These are phyloP conservation scores for Aspergillus asperescens DNA, from an alignment of 495 filamentous ascomycete species.

Conservation along the genomic window DNA sequence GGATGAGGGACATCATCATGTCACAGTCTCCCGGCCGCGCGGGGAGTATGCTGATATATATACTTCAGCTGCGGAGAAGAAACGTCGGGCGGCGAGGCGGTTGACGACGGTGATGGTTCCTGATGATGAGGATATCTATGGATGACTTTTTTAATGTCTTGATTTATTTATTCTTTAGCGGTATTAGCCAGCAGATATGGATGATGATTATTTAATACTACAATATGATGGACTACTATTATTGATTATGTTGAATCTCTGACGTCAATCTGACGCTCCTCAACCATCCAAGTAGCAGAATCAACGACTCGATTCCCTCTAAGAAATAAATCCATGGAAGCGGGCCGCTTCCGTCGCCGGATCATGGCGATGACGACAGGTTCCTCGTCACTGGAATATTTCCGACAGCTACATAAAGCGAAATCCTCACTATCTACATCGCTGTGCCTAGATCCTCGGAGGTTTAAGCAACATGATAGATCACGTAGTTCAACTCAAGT, in stretches of 20 bases:
- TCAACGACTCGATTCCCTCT: not conserved
- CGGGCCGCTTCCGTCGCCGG: not conserved
- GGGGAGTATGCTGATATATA: not conserved
- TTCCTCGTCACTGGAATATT: not conserved
- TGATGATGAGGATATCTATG: conserved; percentile 39
- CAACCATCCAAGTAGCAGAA: not conserved
- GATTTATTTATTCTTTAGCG: not conserved
- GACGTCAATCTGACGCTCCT: conserved; percentile 20
- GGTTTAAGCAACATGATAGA: conserved; percentile 23
- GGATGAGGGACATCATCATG: not conserved
- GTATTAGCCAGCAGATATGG: not conserved
- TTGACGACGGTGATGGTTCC: conserved; percentile 43
- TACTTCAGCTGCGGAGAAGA: conserved; percentile 19
- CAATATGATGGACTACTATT: too few relatives aligned
- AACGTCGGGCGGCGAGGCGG: conserved; percentile 22
- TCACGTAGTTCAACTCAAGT: conserved; percentile 39
- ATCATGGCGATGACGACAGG: conserved; percentile 7
- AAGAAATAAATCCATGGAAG: too few relatives aligned
- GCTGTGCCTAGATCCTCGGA: not conserved
- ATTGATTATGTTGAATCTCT: conserved; percentile 4
- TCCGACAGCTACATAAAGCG: not conserved
- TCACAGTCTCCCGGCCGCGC: not conserved
- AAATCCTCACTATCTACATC: too few relatives aligned
- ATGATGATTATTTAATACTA: not conserved
- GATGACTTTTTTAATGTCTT: conserved; percentile 17